Evolutionary conservation across 1,139 yeast genomes (phyloP), one percentile per base, ranked within the genome.

Genomic region (Candida buenavistaensis): DNA sequence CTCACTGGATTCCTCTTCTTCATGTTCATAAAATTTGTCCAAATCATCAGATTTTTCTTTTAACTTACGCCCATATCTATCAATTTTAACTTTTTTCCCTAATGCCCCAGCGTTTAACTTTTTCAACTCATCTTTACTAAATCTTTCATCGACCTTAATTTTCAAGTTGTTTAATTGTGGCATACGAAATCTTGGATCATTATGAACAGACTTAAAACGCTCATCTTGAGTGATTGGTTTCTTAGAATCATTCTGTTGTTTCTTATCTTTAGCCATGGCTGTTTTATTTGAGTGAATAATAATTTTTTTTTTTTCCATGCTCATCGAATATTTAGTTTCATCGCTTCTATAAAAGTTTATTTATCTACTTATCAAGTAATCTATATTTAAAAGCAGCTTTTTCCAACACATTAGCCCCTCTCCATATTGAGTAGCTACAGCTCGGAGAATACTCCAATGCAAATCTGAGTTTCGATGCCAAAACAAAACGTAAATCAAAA

Each of bases 101-200:
- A 58, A 54, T n/a, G 62, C 56, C 3, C 75, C 65, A 30, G 72
- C 73, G 43, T 77, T 78, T 46, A 80, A 72, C 39, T 75, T 75
- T 44, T 75, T 75, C 47, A 84, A 59, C 52, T 89, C 97, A 30
- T 75, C 72, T 48, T 78, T 78, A 46, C 81, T 79, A 60, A 92
- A 92, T 59, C 99, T 79, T 39, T 80, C 85, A 62, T 92, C 99
- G 27, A 94, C 74, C 48, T 85, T 80, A 28, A 88, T 84, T 57
- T 83, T 85, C 44, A 82, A 64, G 43, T 82, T 80, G 49, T 80
- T 80, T 54, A 74, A 72, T 47, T 74, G 81, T 3, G 96, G 92
- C 27, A 78, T 63, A 45, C 78, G 82, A 64, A 92, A 92, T 46
- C 96, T 73, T 3, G 98, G 97, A 59, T 94, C 98, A 47, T 75